phyloP scores from a whole-genome alignment of 75 land plant species.

The Azolla pinnata region DNA sequence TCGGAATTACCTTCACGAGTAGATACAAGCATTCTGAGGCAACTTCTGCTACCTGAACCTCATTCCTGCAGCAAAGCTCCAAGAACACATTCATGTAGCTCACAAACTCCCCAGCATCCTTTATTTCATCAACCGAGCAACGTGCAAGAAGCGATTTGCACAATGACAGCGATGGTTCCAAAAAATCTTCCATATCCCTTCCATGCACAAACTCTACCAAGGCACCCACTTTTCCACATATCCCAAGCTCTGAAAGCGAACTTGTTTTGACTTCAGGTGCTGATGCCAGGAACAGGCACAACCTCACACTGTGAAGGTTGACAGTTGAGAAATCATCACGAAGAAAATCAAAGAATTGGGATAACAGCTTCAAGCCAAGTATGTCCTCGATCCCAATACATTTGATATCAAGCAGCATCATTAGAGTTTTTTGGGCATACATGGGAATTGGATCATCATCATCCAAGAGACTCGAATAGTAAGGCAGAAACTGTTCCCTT shows the following conservation, averaged over 20 bases:
- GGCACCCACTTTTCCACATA: conserved; percentile 68
- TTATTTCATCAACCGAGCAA: conserved; percentile 34
- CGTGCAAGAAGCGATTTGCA: conserved; percentile 71
- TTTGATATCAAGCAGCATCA: conserved; percentile 83
- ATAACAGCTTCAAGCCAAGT: conserved; percentile 63
- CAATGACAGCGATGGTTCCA: conserved; percentile 74
- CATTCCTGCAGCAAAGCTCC: conserved; percentile 49
- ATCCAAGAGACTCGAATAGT: conserved; percentile 71
- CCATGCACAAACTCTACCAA: conserved; percentile 83
- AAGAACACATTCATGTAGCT: conserved; percentile 57
- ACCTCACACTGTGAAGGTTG: conserved; percentile 80
- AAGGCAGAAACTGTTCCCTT: conserved; percentile 65
- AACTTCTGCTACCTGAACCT: conserved; percentile 49
- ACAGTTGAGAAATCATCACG: conserved; percentile 72
- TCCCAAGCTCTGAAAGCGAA: conserved; percentile 60
- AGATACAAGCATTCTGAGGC: conserved; percentile 84
- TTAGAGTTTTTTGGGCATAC: conserved; percentile 97
- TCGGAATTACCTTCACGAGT: conserved; percentile 58
- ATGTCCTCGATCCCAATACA: conserved; percentile 76
- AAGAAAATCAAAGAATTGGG: conserved; percentile 88
- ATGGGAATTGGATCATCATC: conserved; percentile 99
- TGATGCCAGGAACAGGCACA: conserved; percentile 83
- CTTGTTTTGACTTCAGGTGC: conserved; percentile 72
- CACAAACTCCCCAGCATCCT: conserved; percentile 69
- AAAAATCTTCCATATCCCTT: conserved; percentile 91